Conservation (phyloP, 495 filamentous ascomycete genomes). For the Pyrenula massariospora region DNA sequence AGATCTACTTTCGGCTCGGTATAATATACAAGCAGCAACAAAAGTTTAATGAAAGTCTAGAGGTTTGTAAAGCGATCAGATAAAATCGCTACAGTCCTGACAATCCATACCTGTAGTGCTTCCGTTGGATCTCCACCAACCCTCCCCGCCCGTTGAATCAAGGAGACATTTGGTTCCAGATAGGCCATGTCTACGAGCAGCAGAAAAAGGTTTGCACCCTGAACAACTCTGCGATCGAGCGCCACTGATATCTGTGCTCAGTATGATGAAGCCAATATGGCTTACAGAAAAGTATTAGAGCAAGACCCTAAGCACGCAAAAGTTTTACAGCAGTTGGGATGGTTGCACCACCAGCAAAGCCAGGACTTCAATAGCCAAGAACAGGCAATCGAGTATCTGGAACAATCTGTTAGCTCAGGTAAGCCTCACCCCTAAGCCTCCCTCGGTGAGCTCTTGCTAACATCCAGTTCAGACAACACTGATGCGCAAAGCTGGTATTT, state of each 20-base stretch:
- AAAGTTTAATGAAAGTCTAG: slow-evolving; percentile 83
- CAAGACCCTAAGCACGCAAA: slow-evolving; percentile 95
- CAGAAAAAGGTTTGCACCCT: slow-evolving; percentile 84
- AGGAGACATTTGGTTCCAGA: slow-evolving; percentile 99
- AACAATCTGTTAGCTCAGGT: slow-evolving; percentile 95
- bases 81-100: no score
- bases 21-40: slow-evolving; percentile 99
- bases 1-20: slow-evolving; percentile 96
- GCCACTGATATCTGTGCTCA: slow-evolving; percentile 27
- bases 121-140: slow-evolving; percentile 92
- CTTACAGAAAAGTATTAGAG: slow-evolving; percentile 87
- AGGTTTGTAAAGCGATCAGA: slow-evolving; percentile 44
- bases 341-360: slow-evolving; percentile 95
- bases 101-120: no score
- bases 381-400: slow-evolving; percentile 89
- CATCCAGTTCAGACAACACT: slow-evolving; percentile 52
- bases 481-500: slow-evolving; percentile 99
- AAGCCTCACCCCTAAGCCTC: no score
- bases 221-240: not conserved
- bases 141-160: slow-evolving; percentile 89
- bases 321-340: slow-evolving; percentile 94
- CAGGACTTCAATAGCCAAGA: slow-evolving; percentile 82
- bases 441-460: not conserved
- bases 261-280: slow-evolving; percentile 86
- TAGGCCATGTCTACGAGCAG: slow-evolving; percentile 97